phyloP scores from a whole-genome alignment of 768 basidiomycete species.

The Suillus subluteus region DNA sequence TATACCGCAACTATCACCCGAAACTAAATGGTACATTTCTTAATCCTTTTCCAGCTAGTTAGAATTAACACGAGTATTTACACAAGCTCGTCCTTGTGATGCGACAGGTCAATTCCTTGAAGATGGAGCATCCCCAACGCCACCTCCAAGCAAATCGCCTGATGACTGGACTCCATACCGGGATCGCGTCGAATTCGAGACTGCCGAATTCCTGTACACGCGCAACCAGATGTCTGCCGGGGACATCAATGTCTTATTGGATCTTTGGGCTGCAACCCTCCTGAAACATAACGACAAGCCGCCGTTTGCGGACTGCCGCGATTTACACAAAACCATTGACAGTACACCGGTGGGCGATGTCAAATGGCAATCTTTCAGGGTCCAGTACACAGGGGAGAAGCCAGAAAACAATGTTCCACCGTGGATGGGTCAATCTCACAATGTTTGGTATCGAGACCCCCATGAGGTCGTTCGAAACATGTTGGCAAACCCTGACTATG shows the following conservation, averaged over 20 bases:
- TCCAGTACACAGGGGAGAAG: constrained; percentile 20
- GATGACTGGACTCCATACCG: constrained; percentile 23
- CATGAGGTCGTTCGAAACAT: constrained; percentile 20
- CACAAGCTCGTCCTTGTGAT: no score
- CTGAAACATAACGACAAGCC: constrained; percentile 10
- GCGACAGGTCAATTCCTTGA: neutral
- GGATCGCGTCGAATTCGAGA: constrained; percentile 18
- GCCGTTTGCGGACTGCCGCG: constrained; percentile 24
- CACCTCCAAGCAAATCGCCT: no score
- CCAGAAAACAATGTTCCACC: constrained; percentile 19
- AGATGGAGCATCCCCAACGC: neutral
- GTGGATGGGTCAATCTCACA: constrained; percentile 31
- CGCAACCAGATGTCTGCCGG: constrained; percentile 11
- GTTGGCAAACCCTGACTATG: constrained; percentile 27
- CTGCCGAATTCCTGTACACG: no score
- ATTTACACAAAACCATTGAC: constrained; percentile 32
- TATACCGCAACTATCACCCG: no score
- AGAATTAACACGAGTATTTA: no score
- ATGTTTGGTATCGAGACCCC: constrained; percentile 32
- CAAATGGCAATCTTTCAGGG: constrained; percentile 31
- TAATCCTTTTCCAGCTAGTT: no score
- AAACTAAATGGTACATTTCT: no score
- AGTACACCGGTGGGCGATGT: constrained; percentile 26
- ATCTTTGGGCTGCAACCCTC: constrained; percentile 26
- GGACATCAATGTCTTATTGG: constrained; percentile 30